A percentile compares a stretch with the other conserved stretches of the same genome.
Conservation (phyloP, 208 protist genomes). For the Leishmania gerbilli region DNA sequence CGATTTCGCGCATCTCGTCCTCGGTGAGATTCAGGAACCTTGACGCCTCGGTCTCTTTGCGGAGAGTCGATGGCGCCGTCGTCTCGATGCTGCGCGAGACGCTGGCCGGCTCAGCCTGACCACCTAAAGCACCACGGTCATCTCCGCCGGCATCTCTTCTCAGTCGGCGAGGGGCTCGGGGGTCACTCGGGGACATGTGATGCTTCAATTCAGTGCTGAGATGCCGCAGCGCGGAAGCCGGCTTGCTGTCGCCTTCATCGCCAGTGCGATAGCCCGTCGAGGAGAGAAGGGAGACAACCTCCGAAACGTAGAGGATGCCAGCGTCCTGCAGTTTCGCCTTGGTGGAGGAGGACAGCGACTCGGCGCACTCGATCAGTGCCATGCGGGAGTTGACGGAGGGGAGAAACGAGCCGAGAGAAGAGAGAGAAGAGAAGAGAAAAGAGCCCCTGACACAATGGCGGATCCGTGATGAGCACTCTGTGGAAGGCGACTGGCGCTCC, state of each 20-base stretch:
- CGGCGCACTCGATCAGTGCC: constrained; percentile 24
- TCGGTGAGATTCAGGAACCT: constrained; percentile 10
- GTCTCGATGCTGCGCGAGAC: neutral
- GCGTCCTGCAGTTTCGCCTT: constrained; percentile 80
- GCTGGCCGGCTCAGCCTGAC: no score
- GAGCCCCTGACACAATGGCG: neutral
- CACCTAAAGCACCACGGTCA: neutral
- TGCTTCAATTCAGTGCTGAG: neutral
- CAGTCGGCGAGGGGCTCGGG: neutral
- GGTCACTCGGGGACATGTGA: no score
- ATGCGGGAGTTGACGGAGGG: neutral
- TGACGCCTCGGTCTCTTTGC: no score
- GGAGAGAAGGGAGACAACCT: constrained; percentile 35
- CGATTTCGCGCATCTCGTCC: constrained; percentile 18
- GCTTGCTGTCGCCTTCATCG: neutral
- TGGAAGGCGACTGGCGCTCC: neutral
- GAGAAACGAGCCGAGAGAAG: no score
- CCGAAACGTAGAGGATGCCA: constrained; percentile 56
- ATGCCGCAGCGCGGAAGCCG: neutral
- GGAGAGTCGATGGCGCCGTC: neutral
- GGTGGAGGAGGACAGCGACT: constrained; percentile 24
- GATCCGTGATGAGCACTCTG: neutral
- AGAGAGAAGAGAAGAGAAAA: neutral
- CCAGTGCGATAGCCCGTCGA: neutral
- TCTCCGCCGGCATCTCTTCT: neutral